These are phyloP conservation scores for Mucor circinelloides DNA, from an alignment of 371 early-diverging fungal species.

Conservation along the genomic window DNA sequence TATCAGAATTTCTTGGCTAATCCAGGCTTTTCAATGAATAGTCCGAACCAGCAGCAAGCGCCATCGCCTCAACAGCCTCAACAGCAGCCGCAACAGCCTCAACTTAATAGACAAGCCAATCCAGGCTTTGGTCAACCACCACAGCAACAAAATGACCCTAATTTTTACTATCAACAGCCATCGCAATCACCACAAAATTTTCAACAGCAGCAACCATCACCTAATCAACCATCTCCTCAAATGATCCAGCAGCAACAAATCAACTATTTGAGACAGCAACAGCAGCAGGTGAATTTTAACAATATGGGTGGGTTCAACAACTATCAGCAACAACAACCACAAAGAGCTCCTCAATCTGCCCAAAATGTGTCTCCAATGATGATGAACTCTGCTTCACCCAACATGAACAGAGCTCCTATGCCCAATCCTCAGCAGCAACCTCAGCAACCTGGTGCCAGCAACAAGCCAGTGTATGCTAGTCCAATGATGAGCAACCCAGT, in stretches of 20 bases:
- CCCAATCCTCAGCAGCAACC: constrained; percentile 4
- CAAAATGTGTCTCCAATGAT: constrained; percentile 19
- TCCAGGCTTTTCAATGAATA: constrained; percentile 18
- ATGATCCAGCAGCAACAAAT: constrained; percentile 20
- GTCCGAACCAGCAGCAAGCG: constrained; percentile 15
- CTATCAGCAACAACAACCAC: constrained; percentile 17
- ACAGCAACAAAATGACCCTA: constrained; percentile 16
- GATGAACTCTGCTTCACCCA: constrained; percentile 15
- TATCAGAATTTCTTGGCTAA: constrained; percentile 24
- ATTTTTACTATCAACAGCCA: constrained; percentile 18
- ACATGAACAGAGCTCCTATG: neutral
- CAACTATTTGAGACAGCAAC: constrained; percentile 7
- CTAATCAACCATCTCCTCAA: constrained; percentile 17
- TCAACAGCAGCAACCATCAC: constrained; percentile 5
- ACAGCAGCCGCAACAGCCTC: constrained; percentile 7
- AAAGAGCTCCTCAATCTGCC: constrained; percentile 12
- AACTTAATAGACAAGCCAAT: neutral
- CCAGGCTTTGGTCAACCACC: constrained; percentile 5
- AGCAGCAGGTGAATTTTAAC: constrained; percentile 21
- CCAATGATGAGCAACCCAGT: constrained; percentile 6
- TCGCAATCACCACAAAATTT: constrained; percentile 5
- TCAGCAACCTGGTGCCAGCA: neutral
- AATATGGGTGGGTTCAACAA: constrained; percentile 6
- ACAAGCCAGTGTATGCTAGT: neutral
- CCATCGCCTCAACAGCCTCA: constrained; percentile 10